A percentile compares a stretch with the other conserved stretches of the same genome.
phyloP scores from a whole-genome alignment of 177 flowering plant genomes.

The Vitis hybrid region DNA sequence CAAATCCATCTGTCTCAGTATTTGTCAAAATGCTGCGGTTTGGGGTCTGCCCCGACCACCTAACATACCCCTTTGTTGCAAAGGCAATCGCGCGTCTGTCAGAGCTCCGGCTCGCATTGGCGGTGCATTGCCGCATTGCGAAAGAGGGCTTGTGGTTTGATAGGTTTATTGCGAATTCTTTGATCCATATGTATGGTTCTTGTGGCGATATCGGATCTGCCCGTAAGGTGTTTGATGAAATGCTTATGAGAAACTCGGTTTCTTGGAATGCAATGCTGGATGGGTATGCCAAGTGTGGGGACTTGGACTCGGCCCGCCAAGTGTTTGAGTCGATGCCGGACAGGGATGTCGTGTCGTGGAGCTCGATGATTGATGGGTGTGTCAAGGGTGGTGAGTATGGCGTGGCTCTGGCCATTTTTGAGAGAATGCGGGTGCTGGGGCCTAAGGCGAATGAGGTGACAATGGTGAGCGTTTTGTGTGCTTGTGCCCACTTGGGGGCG shows the following conservation, averaged over 20 bases:
- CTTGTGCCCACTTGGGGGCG: constrained; percentile 48
- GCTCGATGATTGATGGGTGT: constrained; percentile 49
- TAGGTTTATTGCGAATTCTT: constrained; percentile 35
- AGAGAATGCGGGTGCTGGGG: constrained; percentile 27
- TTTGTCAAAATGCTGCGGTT: constrained; percentile 35
- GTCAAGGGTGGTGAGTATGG: constrained; percentile 35
- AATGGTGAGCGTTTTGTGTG: constrained; percentile 50
- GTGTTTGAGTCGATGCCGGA: constrained; percentile 41
- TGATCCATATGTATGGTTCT: constrained; percentile 47
- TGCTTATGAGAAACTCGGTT: constrained; percentile 25
- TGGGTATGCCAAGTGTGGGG: constrained; percentile 48
- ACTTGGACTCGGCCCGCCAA: constrained; percentile 26
- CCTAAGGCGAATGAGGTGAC: constrained; percentile 46
- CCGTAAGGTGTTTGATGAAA: constrained; percentile 41
- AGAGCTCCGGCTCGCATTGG: constrained; percentile 19
- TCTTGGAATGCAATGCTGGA: constrained; percentile 51
- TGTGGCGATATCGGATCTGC: constrained; percentile 27
- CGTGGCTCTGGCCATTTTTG: constrained; percentile 36
- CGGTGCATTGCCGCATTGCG: constrained; percentile 25
- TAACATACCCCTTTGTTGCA: constrained; percentile 43
- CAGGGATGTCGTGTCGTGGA: constrained; percentile 50
- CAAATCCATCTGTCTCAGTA: constrained; percentile 25
- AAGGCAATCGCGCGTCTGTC: constrained; percentile 34
- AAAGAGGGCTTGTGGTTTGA: constrained; percentile 34
- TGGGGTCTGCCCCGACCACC: constrained; percentile 33